Base-by-base conservation (phyloP, 2,329 filamentous ascomycete species). In the Penicillium sp. region DNA sequence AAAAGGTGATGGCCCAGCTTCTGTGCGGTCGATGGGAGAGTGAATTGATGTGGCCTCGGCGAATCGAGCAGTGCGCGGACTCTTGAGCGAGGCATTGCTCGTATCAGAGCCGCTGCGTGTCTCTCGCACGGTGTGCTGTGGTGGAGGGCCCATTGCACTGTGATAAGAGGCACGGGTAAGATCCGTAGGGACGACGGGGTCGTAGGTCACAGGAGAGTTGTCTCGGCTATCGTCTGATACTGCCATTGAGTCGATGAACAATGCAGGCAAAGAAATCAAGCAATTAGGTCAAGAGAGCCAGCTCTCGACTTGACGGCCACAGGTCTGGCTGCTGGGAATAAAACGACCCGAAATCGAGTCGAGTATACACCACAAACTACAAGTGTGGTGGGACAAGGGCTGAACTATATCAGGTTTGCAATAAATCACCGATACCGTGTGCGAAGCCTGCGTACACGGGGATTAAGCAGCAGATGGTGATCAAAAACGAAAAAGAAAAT, bases 31-130 rank as follows among this genome's bases (percentile, higher is more conserved):
- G 64, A 86, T 79, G 43, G 86, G 85, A 27, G 85, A 88, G 69
- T 86, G 77, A 56, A 87, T 83, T 23, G 84, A 81, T 47, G 86
- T 87, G 41, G 84, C 85, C 77, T 88, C 85, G 38, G 84, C 85
- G 68, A 88, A 88, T 66, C 85, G 83, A 69, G 85, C 80, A 57
- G 81, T 82, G 58, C 85, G 78, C 51, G 84, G 83, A 54, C 82
- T 79, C 69, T 78, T 82, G 56, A 81, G 48, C 21, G 74, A 74
- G 6, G 71, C 67, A 29, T 60, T 61, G 33, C 70, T 68, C 17
- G 70, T 70, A 45, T 74, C 74, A n/a, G 71, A 71, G 40, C 64
- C 68, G 50, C 57, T 69, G 55, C 68, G 67, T 60, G 58, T 65
- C 50, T 68, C 62, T 41, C 68, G 59, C 50, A 64, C 60, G 43